These are phyloP conservation scores for Suhomyces sp. DNA, from an alignment of 805 yeast genomes.

Conservation along the genomic window DNA sequence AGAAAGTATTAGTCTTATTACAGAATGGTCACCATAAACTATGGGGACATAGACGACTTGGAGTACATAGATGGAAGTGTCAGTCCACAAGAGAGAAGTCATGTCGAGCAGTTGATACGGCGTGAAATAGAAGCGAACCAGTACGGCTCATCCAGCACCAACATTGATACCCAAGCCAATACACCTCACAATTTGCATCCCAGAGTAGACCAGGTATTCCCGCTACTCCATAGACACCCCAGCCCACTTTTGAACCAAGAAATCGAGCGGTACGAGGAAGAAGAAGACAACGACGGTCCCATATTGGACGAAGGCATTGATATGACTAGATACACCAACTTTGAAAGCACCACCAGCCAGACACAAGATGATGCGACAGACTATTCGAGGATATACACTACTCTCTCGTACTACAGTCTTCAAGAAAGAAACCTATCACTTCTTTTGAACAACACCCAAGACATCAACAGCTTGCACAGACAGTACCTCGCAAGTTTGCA, in stretches of 20 bases:
- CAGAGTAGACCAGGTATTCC: conserved; percentile 13
- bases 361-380: conserved; percentile 13
- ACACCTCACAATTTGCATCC: conserved; percentile 11
- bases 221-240: conserved; percentile 9
- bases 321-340: conserved; percentile 20
- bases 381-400: conserved; percentile 27
- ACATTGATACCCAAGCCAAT: neutral
- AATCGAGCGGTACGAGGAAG: conserved; percentile 27
- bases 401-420: conserved; percentile 39
- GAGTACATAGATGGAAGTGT: conserved; percentile 36
- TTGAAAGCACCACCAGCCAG: conserved; percentile 4
- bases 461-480: conserved; percentile 39
- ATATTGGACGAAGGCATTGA: conserved; percentile 30
- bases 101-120: conserved; percentile 33
- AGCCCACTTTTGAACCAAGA: conserved; percentile 13
- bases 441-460: conserved; percentile 28
- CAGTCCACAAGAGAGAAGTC: conserved; percentile 32
- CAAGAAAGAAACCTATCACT: conserved; percentile 41
- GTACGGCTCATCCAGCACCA: conserved; percentile 7
- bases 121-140: conserved; percentile 17
- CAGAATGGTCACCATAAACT: conserved; percentile 17
- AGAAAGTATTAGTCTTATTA: neutral
- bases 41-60: conserved; percentile 37
- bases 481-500: conserved; percentile 23
- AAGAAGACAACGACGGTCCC: conserved; percentile 15